These are phyloP conservation scores for Wickerhamiella galacta DNA, from an alignment of 805 yeast species.

Conservation along the genomic window DNA sequence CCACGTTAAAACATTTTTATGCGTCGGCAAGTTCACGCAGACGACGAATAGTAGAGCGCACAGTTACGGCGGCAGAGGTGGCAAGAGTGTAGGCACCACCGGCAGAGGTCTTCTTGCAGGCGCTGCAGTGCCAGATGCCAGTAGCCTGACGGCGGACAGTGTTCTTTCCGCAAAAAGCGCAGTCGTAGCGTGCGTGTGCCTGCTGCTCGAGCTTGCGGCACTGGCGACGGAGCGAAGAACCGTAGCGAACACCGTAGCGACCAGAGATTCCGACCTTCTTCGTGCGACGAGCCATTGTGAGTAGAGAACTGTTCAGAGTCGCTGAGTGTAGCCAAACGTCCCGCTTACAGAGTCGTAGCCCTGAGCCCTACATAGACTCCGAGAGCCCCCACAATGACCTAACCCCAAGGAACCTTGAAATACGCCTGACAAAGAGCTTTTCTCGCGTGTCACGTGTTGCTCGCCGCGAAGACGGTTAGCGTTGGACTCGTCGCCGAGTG, in stretches of 20 bases:
- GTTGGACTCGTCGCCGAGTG: too few species aligned
- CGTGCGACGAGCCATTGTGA: constrained; percentile 83
- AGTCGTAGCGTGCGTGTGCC: constrained; percentile 97
- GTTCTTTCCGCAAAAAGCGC: constrained; percentile 99
- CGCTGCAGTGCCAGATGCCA: constrained; percentile 97
- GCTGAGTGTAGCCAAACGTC: too few species aligned
- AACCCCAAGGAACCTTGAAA: too few species aligned
- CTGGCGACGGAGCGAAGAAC: constrained; percentile 99
- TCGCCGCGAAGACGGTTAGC: too few species aligned
- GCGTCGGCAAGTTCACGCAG: constrained; percentile 99
- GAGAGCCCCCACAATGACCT: too few species aligned
- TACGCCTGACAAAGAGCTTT: too few species aligned
- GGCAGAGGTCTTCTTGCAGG: constrained; percentile 93
- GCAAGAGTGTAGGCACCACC: constrained; percentile 99
- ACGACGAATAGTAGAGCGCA: constrained; percentile 99
- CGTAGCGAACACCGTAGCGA: constrained; percentile 99
- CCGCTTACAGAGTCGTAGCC: too few species aligned
- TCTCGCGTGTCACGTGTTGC: too few species aligned
- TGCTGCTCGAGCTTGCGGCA: constrained; percentile 98
- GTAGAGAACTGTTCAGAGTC: too few species aligned
- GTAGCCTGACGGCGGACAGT: constrained; percentile 93
- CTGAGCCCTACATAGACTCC: too few species aligned
- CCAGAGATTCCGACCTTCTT: constrained; percentile 99
- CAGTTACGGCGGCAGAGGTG: constrained; percentile 99
- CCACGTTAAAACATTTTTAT: constrained; percentile 28